phyloP scores from a whole-genome alignment of 495 filamentous ascomycete species.

The Hamigera avellanea region DNA sequence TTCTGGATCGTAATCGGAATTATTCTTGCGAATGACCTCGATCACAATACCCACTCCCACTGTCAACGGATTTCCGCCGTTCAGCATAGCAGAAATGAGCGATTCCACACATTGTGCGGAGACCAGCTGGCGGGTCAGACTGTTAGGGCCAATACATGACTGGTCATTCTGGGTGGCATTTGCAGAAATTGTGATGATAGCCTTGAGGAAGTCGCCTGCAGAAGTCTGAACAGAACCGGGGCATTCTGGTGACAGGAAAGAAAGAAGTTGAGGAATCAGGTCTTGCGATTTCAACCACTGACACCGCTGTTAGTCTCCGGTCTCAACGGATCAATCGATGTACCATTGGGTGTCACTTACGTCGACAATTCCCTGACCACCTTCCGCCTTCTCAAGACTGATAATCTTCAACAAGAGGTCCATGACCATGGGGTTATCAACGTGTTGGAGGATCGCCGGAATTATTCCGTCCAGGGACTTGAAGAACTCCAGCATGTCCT shows the following conservation, averaged over 20 bases:
- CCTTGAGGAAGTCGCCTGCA: conserved; percentile 95
- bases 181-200: conserved; percentile 96
- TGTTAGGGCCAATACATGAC: conserved; percentile 95
- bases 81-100: conserved; percentile 82
- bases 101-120: conserved; percentile 71
- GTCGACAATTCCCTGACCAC: conserved; percentile 88
- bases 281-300: conserved; percentile 90
- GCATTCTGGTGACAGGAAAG: conserved; percentile 74
- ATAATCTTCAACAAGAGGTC: conserved; percentile 96
- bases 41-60: conserved; percentile 97
- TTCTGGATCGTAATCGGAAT: conserved; percentile 96
- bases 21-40: conserved; percentile 98
- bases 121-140: conserved; percentile 91
- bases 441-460: conserved; percentile 77
- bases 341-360: conserved; percentile 37
- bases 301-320: conserved; percentile 12
- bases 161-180: conserved; percentile 97
- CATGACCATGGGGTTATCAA: conserved; percentile 98
- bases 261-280: conserved; percentile 79
- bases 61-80: conserved; percentile 86
- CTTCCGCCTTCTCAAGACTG: conserved; percentile 86
- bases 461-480: conserved; percentile 74
- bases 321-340: conserved; percentile 1
- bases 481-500: conserved; percentile 85
- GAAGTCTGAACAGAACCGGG: conserved; percentile 85